These are phyloP conservation scores for Hypomyces rosellus DNA, from an alignment of 2,329 filamentous ascomycete species.

Conservation along the genomic window DNA sequence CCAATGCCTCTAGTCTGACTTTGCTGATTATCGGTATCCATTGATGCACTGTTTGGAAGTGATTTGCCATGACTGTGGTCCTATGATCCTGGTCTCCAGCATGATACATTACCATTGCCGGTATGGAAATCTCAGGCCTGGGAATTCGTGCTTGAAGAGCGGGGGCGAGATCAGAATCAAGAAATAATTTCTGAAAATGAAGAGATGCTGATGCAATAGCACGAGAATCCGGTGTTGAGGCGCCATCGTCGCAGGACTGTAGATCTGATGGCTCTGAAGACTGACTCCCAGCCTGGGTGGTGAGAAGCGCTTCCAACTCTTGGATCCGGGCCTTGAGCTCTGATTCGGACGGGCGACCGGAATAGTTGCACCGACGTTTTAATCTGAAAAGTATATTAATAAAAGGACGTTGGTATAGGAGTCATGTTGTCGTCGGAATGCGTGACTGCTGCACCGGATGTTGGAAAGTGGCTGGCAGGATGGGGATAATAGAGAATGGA, in stretches of 20 bases:
- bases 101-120: neutral
- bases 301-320: conserved; percentile 10
- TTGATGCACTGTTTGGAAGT: conserved; percentile 11
- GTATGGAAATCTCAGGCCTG: conserved; percentile 2
- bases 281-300: neutral
- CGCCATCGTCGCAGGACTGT: neutral
- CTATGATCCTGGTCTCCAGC: conserved; percentile 2
- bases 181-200: conserved; percentile 10
- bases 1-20: conserved; percentile 1
- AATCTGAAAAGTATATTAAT: conserved; percentile 1
- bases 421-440: no score
- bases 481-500: neutral
- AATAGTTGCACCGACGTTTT: conserved; percentile 7
- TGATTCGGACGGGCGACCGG: conserved; percentile 2
- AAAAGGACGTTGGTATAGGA: neutral
- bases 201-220: conserved; percentile 3
- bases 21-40: conserved; percentile 14
- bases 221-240: neutral
- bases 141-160: neutral
- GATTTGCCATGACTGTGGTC: conserved; percentile 2
- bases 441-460: no score
- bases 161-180: conserved; percentile 10
- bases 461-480: neutral
- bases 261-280: conserved; percentile 1
- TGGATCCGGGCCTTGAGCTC: conserved; percentile 9